A percentile compares a stretch with the other conserved stretches of the same genome.
These are phyloP conservation scores for Teunomyces kruisii DNA, from an alignment of 805 yeast genomes.

Conservation along the genomic window DNA sequence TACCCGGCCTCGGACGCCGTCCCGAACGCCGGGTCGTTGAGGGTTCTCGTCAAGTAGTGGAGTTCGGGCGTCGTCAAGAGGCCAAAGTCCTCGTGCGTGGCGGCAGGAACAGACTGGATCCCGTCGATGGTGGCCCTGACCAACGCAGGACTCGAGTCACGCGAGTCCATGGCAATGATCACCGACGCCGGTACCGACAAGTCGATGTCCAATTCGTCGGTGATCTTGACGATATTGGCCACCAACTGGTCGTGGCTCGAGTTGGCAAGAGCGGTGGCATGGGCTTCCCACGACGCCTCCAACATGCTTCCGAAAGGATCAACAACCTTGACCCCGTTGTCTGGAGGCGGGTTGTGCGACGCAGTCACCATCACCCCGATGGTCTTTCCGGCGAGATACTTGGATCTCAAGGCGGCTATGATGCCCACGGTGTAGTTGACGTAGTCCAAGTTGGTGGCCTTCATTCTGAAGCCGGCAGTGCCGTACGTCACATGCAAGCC, in stretches of 20 bases:
- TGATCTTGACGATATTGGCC: conserved; percentile 36
- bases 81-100: conserved; percentile 56
- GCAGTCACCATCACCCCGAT: conserved; percentile 98
- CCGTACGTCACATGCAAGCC: conserved; percentile 63
- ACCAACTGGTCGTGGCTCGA: conserved; percentile 48
- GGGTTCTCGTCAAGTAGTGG: conserved; percentile 77
- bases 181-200: conserved; percentile 44
- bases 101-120: conserved; percentile 44
- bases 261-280: conserved; percentile 82
- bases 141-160: conserved; percentile 77
- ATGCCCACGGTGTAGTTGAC: conserved; percentile 77
- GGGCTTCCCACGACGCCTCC: conserved; percentile 75
- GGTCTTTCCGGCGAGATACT: conserved; percentile 60
- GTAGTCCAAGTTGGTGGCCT: conserved; percentile 67
- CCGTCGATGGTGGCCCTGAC: conserved; percentile 62
- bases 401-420: conserved; percentile 81
- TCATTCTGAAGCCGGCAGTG: conserved; percentile 94
- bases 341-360: conserved; percentile 84
- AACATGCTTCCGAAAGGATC: conserved; percentile 94
- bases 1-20: conserved; percentile 66
- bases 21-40: conserved; percentile 68
- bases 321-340: conserved; percentile 60
- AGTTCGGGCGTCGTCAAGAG: conserved; percentile 90
- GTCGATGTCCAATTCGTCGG: conserved; percentile 46
- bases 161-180: conserved; percentile 81